A percentile compares a stretch with the other conserved stretches of the same genome.
Evolutionary conservation across 2,329 filamentous ascomycete genomes (phyloP).

Genomic region (Ceratocystis diversiconidia): DNA sequence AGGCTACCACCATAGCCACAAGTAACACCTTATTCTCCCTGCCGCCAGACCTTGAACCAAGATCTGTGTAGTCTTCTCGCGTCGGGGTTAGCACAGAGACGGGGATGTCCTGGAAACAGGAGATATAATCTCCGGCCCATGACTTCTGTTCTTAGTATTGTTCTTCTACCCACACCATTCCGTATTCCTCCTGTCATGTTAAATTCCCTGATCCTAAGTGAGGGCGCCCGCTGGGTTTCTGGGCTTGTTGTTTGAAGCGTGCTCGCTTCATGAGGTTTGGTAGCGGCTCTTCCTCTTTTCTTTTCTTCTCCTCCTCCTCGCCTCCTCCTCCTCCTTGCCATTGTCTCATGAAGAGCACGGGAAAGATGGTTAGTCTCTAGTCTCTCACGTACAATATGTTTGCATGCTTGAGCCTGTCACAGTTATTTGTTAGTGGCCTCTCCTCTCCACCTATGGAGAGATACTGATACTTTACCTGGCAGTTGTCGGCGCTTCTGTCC

Average conservation of each 20-base stretch:
- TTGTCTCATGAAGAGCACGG: neutral
- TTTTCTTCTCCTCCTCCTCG: neutral
- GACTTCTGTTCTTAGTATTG: neutral
- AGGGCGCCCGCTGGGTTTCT: neutral
- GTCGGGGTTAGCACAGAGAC: neutral
- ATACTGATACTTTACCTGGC: neutral
- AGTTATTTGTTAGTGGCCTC: neutral
- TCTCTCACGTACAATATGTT: neutral
- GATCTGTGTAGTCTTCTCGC: too few species aligned
- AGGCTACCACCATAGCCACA: too few species aligned
- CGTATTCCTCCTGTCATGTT: conserved; percentile 4
- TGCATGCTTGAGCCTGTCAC: neutral
- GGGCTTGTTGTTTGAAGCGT: neutral
- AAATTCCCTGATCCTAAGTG: neutral
- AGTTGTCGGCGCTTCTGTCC: neutral
- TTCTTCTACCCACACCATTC: neutral
- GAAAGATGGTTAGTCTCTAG: neutral
- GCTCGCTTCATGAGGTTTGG: neutral
- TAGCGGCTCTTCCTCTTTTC: neutral
- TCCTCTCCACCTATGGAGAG: neutral
- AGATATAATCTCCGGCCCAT: conserved; percentile 4
- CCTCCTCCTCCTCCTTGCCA: neutral
- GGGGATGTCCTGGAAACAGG: neutral
- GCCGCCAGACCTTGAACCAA: too few species aligned
- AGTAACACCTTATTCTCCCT: too few species aligned